These are phyloP conservation scores for Cornus florida DNA, from an alignment of 148 eudicot genomes.

Conservation along the genomic window DNA sequence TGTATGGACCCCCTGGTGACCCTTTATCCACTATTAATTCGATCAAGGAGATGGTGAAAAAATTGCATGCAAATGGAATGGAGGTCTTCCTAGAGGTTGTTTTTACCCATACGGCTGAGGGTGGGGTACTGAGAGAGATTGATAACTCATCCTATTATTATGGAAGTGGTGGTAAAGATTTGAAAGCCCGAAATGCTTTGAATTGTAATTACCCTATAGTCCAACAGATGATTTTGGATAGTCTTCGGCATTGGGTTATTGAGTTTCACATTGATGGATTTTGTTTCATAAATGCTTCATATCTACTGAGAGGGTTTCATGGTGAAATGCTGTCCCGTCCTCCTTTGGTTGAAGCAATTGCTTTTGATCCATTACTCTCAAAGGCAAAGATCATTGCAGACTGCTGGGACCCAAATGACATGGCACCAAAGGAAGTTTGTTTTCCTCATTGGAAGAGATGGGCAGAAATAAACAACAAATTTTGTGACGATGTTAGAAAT, in stretches of 20 bases:
- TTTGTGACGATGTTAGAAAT: conserved; percentile 62
- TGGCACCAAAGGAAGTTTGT: conserved; percentile 29
- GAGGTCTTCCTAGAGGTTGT: conserved; percentile 91
- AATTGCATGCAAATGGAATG: conserved; percentile 70
- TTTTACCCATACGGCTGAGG: conserved; percentile 69
- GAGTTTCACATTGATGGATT: conserved; percentile 93
- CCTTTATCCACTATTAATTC: conserved; percentile 52
- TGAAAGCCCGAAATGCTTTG: conserved; percentile 41
- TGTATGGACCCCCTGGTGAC: conserved; percentile 59
- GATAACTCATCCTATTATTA: conserved; percentile 61
- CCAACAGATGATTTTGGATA: conserved; percentile 76
- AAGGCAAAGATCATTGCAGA: conserved; percentile 82
- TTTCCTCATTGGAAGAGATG: conserved; percentile 99
- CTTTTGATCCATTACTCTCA: conserved; percentile 88
- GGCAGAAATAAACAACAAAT: conserved; percentile 79
- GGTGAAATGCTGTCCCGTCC: conserved; percentile 86
- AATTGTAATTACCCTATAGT: conserved; percentile 84
- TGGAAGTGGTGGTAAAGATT: conserved; percentile 26
- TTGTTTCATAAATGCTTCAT: conserved; percentile 72
- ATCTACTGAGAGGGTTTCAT: conserved; percentile 63
- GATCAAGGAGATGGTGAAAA: conserved; percentile 90
- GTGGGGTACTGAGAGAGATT: conserved; percentile 42
- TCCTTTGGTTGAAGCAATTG: conserved; percentile 83
- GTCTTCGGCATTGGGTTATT: conserved; percentile 82
- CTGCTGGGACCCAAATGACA: conserved; percentile 65